Evolutionary conservation across 1,139 yeast species (phyloP), one percentile per base, ranked within the genome.

Genomic region (Kluyveromyces marxianus): DNA sequence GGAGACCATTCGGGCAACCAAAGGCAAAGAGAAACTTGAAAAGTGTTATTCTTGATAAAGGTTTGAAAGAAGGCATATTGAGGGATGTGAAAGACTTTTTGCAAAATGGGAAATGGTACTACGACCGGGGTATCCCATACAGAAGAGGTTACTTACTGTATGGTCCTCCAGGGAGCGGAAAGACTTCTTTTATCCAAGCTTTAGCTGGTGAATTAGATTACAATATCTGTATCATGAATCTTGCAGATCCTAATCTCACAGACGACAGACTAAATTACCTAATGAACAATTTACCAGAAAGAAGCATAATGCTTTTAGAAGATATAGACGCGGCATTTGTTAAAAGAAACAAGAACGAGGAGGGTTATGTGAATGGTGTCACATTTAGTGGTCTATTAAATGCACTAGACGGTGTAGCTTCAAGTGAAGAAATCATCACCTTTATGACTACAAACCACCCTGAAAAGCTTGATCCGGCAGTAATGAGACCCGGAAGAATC

Each of bases 401-500:
- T 63, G 96, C 98, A 0, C 72, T 92, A 42, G 99, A 92, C 63
- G 99, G 98, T 43, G 98, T 92, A n/a, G 95, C 97, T 1, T 86
- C 96, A 39, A 96, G 97, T 1, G 98, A 92, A 60, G 98, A 92
- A 60, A 84, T 96, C 43, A 75, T 92, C 37, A 92, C 97, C 0
- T 92, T 92, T 66, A 92, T 92, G 98, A 92, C 99, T 14, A 90
- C 98, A 25, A 92, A 92, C 65, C 98, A 92, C 60, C 97, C 97
- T 0, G 97, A 92, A 55, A 79, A 79, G 51, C 71, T 92, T 38
- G 99, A 92, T 59, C 89, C 88, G 3, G 94, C 94, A 0, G 68
- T 70, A n/a, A 49, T 70, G 58, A 75, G 99, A 54, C 99, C 99
- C 0, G 99, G 99, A 3, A 75, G 99, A 64, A 85, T 92, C 29